These are phyloP conservation scores for Nannochloris sp. DNA, from an alignment of 139 green algal genomes.

Conservation along the genomic window DNA sequence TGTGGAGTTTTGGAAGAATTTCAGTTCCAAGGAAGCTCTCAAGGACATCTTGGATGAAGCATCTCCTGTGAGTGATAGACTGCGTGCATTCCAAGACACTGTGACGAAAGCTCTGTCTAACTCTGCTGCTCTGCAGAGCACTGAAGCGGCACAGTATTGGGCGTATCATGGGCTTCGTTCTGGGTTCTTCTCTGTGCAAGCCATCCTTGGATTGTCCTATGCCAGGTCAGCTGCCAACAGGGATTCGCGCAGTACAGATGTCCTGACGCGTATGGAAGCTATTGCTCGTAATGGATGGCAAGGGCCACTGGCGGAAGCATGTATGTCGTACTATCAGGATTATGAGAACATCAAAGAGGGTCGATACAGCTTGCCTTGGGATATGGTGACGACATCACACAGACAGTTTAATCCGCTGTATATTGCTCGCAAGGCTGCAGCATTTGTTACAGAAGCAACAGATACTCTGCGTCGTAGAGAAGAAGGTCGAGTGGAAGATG, in stretches of 20 bases:
- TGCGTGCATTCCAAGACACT: constrained; percentile 18
- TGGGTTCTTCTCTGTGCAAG: constrained; percentile 61
- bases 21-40: neutral
- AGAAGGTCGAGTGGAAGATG: constrained; percentile 19
- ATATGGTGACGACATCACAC: constrained; percentile 64
- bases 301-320: constrained; percentile 28
- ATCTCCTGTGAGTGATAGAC: constrained; percentile 6
- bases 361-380: constrained; percentile 66
- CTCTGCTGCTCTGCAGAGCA: constrained; percentile 7
- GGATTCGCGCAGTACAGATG: neutral
- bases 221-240: neutral
- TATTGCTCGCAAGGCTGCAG: constrained; percentile 20
- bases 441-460: constrained; percentile 45
- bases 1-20: constrained; percentile 20
- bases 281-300: constrained; percentile 11
- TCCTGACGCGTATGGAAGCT: constrained; percentile 10
- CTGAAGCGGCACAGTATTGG: constrained; percentile 16
- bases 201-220: constrained; percentile 8
- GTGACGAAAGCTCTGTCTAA: constrained; percentile 7
- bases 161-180: constrained; percentile 57
- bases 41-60: neutral
- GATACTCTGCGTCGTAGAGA: constrained; percentile 41
- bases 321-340: constrained; percentile 25
- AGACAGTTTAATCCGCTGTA: constrained; percentile 74
- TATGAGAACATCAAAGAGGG: constrained; percentile 24